phyloP scores from a whole-genome alignment of 2,329 filamentous ascomycete genomes.

The Paracoccidioides lutzii region DNA sequence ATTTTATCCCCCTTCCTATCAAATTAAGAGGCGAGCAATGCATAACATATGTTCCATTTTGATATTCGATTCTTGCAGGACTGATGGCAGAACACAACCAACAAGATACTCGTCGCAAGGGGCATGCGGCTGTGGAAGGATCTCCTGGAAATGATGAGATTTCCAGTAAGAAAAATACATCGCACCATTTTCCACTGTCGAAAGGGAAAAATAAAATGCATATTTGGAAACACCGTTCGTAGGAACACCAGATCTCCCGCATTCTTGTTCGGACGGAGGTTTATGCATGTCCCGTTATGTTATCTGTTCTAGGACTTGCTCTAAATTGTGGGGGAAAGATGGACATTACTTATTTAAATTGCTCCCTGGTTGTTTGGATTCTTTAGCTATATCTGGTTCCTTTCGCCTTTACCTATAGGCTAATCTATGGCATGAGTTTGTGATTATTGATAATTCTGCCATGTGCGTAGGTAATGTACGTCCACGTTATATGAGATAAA shows the following conservation, averaged over 20 bases:
- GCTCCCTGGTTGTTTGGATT: no score
- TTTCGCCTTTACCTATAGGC: no score
- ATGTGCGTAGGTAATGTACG: no score
- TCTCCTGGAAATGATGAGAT: not conserved
- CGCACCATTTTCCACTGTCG: constrained; percentile 5
- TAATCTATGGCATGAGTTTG: no score
- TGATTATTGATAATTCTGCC: no score
- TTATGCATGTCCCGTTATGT: not conserved
- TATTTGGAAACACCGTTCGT: constrained; percentile 12
- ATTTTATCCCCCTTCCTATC: no score
- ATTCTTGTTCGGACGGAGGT: not conserved
- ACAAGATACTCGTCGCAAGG: not conserved
- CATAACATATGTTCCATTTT: not conserved
- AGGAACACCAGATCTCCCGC: not conserved
- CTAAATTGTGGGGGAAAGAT: not conserved
- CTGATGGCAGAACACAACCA: not conserved
- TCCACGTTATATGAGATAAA: no score
- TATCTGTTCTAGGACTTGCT: not conserved
- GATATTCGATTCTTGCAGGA: not conserved
- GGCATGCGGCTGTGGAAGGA: not conserved
- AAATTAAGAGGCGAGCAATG: no score
- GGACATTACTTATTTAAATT: not conserved
- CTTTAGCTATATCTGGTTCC: no score
- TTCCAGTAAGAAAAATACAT: not conserved
- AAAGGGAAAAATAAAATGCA: constrained; percentile 26